phyloP scores from a whole-genome alignment of 1,284 basidiomycete genomes.

The Sphagnurus paluster region DNA sequence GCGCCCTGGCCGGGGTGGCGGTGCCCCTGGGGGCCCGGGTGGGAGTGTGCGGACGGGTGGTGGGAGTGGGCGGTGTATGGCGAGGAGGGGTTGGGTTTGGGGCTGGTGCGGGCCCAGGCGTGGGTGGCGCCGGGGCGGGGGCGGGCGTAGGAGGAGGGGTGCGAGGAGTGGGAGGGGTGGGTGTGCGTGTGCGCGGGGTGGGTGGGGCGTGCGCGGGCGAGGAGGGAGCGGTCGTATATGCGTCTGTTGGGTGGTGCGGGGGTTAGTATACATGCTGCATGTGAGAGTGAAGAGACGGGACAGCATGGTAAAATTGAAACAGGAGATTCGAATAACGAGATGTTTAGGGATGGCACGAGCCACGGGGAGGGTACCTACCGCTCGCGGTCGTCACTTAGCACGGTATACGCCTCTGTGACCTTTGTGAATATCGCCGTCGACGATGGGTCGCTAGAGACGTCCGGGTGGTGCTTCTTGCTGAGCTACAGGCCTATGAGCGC shows the following conservation, averaged over 20 bases:
- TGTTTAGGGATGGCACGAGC: neutral
- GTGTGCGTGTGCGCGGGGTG: slow-evolving; percentile 21
- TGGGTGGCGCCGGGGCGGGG: slow-evolving; percentile 30
- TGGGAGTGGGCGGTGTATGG: slow-evolving; percentile 4
- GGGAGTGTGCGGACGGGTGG: neutral
- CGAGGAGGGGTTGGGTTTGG: slow-evolving; percentile 18
- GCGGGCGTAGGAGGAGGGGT: slow-evolving; percentile 6
- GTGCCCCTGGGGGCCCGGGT: slow-evolving; percentile 5
- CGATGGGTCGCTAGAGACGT: slow-evolving; percentile 41
- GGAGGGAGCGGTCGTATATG: slow-evolving; percentile 39
- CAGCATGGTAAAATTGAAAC: neutral
- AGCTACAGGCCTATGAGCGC: slow-evolving; percentile 27
- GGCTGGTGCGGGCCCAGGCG: slow-evolving; percentile 33
- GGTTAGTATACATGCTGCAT: neutral
- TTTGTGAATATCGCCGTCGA: slow-evolving; percentile 37
- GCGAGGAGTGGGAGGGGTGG: slow-evolving; percentile 23
- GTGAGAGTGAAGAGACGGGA: too few relatives aligned
- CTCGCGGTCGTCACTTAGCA: slow-evolving; percentile 42
- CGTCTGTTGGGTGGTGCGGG: slow-evolving; percentile 25
- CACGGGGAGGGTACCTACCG: slow-evolving; percentile 24
- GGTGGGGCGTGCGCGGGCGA: slow-evolving; percentile 17
- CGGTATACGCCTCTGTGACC: slow-evolving; percentile 42
- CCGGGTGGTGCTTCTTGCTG: slow-evolving; percentile 47
- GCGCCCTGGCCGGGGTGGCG: slow-evolving; percentile 8
- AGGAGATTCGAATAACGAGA: neutral